These are phyloP conservation scores for Claviceps purpurea DNA, from an alignment of 2,329 filamentous ascomycete species.

Conservation along the genomic window DNA sequence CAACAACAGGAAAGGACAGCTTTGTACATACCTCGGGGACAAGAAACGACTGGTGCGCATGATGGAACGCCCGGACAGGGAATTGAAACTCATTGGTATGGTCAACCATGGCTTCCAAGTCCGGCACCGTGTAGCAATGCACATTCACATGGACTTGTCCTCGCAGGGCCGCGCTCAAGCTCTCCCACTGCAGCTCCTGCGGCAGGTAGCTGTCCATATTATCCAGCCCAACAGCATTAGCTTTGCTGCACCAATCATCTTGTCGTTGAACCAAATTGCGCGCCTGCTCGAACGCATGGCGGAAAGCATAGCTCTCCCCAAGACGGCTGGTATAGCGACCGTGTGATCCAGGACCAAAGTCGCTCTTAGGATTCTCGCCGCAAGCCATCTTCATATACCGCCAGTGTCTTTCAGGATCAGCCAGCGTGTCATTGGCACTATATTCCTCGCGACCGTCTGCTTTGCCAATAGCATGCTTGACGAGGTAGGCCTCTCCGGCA, in stretches of 20 bases:
- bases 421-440: slow-evolving; percentile 49
- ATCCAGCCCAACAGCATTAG: slow-evolving; percentile 34
- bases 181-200: slow-evolving; percentile 49
- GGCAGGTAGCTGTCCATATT: slow-evolving; percentile 45
- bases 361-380: slow-evolving; percentile 53
- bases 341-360: slow-evolving; percentile 28
- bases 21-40: slow-evolving; percentile 41
- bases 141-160: slow-evolving; percentile 58
- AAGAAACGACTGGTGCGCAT: slow-evolving; percentile 53
- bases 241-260: slow-evolving; percentile 54
- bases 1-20: not conserved
- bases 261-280: slow-evolving; percentile 42
- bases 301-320: slow-evolving; percentile 57
- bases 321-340: slow-evolving; percentile 46
- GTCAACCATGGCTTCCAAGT: slow-evolving; percentile 55
- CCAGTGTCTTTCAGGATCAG: slow-evolving; percentile 51
- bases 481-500: slow-evolving; percentile 54
- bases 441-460: slow-evolving; percentile 47
- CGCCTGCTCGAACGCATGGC: slow-evolving; percentile 54
- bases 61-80: slow-evolving; percentile 52
- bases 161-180: slow-evolving; percentile 46
- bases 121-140: slow-evolving; percentile 58
- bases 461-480: slow-evolving; percentile 53
- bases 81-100: slow-evolving; percentile 63
- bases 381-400: slow-evolving; percentile 69